Percentiles rank a stretch among this genome's conserved stretches.
These are phyloP conservation scores for Epichloe hybrida DNA, from an alignment of 2,329 filamentous ascomycete species.

Conservation along the genomic window DNA sequence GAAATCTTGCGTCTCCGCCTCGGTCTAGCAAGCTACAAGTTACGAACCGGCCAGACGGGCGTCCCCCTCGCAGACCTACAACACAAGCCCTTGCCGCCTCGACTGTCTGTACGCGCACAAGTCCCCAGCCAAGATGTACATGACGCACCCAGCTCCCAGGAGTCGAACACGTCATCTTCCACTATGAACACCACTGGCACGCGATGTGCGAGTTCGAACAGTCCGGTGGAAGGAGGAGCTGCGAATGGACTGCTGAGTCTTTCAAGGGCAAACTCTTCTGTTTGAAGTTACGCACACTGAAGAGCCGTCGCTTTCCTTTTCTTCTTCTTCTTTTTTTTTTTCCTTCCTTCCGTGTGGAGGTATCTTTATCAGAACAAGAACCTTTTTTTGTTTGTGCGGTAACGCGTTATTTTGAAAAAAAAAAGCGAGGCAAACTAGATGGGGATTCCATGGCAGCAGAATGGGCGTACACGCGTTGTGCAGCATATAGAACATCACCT, in stretches of 20 bases:
- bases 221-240: not conserved
- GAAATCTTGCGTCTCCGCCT: conserved; percentile 56
- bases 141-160: not conserved
- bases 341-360: not conserved
- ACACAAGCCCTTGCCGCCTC: conserved; percentile 17
- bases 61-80: conserved; percentile 50
- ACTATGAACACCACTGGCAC: not conserved
- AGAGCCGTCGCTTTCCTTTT: too few relatives aligned
- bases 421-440: not conserved
- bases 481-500: not conserved
- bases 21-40: conserved; percentile 59
- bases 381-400: not conserved
- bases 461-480: not conserved
- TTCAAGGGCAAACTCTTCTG: not conserved
- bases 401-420: not conserved
- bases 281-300: not conserved
- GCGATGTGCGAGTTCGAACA: not conserved
- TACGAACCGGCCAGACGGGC: conserved; percentile 56
- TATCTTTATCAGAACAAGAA: not conserved
- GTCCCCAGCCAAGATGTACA: conserved; percentile 6
- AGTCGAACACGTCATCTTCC: not conserved
- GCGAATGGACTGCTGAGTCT: not conserved
- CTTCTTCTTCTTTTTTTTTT: too few relatives aligned
- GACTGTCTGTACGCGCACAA: conserved; percentile 13
- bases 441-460: not conserved